Conservation (phyloP, 1,284 basidiomycete species). For the Phellinidium pouzarii region DNA sequence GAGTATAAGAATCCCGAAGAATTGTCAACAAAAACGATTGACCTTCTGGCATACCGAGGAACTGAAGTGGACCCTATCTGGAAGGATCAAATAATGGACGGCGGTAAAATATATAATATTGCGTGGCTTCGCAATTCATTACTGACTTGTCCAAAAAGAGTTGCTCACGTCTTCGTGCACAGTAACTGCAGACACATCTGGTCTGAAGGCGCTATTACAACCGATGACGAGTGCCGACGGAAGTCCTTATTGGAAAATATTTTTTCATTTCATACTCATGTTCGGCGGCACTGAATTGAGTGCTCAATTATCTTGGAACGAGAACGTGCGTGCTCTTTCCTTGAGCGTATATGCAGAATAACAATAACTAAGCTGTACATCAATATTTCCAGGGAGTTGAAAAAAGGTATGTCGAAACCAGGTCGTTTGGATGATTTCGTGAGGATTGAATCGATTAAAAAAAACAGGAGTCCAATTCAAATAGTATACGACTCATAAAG, state of each 20-base stretch:
- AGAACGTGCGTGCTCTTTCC: conserved; percentile 6
- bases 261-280: conserved; percentile 35
- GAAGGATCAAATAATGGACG: not conserved
- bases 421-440: too few species aligned
- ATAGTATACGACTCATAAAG: too few species aligned
- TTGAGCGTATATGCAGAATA: too few species aligned
- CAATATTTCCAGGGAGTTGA: too few species aligned
- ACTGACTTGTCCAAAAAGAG: not conserved
- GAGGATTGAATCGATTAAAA: too few species aligned
- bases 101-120: not conserved
- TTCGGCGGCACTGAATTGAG: conserved; percentile 1
- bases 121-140: too few species aligned
- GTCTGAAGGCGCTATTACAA: not conserved
- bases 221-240: not conserved
- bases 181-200: not conserved
- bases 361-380: too few species aligned
- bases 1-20: too few species aligned
- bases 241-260: not conserved
- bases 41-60: not conserved
- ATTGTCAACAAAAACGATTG: not conserved
- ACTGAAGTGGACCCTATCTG: not conserved
- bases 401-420: too few species aligned
- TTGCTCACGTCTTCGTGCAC: not conserved
- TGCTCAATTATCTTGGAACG: not conserved
- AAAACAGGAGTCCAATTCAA: too few species aligned